A percentile compares a stretch with the other conserved stretches of the same genome.
Conservation (phyloP, 2,329 filamentous ascomycete species). For the Akanthomyces lecanii region DNA sequence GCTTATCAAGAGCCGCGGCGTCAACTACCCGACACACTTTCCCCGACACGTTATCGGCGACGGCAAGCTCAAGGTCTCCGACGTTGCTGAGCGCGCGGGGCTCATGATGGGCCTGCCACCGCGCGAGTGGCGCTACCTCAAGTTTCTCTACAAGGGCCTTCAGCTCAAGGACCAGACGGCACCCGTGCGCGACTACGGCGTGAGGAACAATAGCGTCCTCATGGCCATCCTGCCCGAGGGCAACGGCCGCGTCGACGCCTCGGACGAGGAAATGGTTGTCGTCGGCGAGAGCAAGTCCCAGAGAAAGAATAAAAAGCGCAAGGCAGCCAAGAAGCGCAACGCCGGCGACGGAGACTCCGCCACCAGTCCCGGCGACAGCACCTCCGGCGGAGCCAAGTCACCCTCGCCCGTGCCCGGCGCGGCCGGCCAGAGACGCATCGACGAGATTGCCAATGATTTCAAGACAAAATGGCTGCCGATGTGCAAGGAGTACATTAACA, state of each 20-base stretch:
- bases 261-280: slow-evolving; percentile 43
- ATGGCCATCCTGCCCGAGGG: slow-evolving; percentile 44
- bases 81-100: slow-evolving; percentile 63
- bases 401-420: slow-evolving; percentile 31
- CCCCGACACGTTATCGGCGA: slow-evolving; percentile 72
- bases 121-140: slow-evolving; percentile 49
- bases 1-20: slow-evolving; percentile 62
- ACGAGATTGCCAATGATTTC: slow-evolving; percentile 63
- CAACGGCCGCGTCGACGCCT: slow-evolving; percentile 31
- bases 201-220: slow-evolving; percentile 58
- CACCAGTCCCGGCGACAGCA: slow-evolving; percentile 44
- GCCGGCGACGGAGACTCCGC: slow-evolving; percentile 35
- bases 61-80: slow-evolving; percentile 62
- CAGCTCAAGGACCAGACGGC: slow-evolving; percentile 62
- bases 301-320: slow-evolving; percentile 34
- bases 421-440: slow-evolving; percentile 52
- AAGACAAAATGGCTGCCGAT: slow-evolving; percentile 60
- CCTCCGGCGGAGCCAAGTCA: slow-evolving; percentile 28
- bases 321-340: slow-evolving; percentile 39
- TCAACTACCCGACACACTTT: slow-evolving; percentile 66
- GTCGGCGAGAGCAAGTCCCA: slow-evolving; percentile 39
- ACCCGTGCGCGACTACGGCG: slow-evolving; percentile 55
- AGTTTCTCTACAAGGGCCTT: slow-evolving; percentile 69
- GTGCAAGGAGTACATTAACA: slow-evolving; percentile 56
- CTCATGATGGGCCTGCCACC: slow-evolving; percentile 61